phyloP scores from a whole-genome alignment of 495 filamentous ascomycete genomes.

The Evernia prunastri region DNA sequence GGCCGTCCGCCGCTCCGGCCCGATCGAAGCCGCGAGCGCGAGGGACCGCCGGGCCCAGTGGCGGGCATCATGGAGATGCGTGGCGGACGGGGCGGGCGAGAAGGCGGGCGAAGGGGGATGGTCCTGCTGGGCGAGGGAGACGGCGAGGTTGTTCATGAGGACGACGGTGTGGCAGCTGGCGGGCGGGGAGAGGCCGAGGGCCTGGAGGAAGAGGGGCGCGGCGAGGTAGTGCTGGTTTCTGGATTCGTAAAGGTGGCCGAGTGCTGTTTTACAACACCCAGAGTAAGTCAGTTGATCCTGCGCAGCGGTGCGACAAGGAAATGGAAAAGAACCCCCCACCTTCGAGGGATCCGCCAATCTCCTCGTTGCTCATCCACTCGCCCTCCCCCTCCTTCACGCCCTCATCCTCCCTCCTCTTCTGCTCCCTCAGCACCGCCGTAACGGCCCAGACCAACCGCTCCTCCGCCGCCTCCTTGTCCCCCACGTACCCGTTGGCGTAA shows the following conservation, averaged over 20 bases:
- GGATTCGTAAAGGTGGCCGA: conserved; percentile 65
- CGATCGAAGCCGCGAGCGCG: conserved; percentile 49
- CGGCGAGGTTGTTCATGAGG: conserved; percentile 42
- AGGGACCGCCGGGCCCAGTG: conserved; percentile 75
- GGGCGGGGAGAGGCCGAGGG: conserved; percentile 52
- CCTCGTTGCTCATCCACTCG: conserved; percentile 65
- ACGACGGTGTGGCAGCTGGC: conserved; percentile 66
- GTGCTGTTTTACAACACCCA: no score
- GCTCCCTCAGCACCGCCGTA: conserved; percentile 69
- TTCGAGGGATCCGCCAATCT: conserved; percentile 67
- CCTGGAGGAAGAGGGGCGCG: conserved; percentile 81
- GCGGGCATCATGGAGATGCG: conserved; percentile 37
- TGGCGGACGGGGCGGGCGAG: conserved; percentile 13
- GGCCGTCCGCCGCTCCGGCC: conserved; percentile 54
- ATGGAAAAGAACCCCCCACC: conserved; percentile 39
- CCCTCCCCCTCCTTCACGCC: conserved; percentile 58
- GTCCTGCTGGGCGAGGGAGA: conserved; percentile 24
- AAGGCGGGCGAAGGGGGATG: conserved; percentile 17
- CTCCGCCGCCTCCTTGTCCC: conserved; percentile 60
- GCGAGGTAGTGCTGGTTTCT: conserved; percentile 69
- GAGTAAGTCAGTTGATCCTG: no score
- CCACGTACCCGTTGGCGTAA: conserved; percentile 56
- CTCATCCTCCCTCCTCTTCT: conserved; percentile 55
- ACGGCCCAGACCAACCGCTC: conserved; percentile 73
- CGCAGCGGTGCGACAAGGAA: no score